Conservation (phyloP, 2,329 filamentous ascomycete genomes). For the Orbilia oligospora region DNA sequence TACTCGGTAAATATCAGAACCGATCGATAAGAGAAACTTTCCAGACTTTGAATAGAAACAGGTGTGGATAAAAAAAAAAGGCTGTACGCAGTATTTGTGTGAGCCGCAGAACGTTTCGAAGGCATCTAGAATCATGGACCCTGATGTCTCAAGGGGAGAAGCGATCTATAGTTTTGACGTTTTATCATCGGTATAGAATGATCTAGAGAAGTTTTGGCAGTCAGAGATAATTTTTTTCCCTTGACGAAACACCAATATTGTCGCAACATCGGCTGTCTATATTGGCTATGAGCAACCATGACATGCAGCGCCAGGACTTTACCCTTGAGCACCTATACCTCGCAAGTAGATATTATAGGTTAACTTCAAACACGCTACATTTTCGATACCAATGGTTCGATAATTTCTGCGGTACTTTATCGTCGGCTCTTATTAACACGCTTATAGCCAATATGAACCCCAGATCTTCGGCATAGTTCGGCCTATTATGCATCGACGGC, state of each 20-base stretch:
- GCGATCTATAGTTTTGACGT: slow-evolving; percentile 20
- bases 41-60: slow-evolving; percentile 4
- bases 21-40: slow-evolving; percentile 17
- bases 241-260: slow-evolving; percentile 32
- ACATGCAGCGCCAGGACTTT: slow-evolving; percentile 45
- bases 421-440: slow-evolving; percentile 55
- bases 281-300: slow-evolving; percentile 38
- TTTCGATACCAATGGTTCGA: slow-evolving; percentile 46
- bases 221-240: neutral
- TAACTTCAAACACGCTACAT: slow-evolving; percentile 30
- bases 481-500: slow-evolving; percentile 58
- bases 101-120: slow-evolving; percentile 27
- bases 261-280: slow-evolving; percentile 45
- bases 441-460: slow-evolving; percentile 60
- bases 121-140: slow-evolving; percentile 24
- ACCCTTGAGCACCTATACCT: slow-evolving; percentile 37
- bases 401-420: slow-evolving; percentile 55
- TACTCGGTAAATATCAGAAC: slow-evolving; percentile 39
- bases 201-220: slow-evolving; percentile 7
- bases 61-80: neutral
- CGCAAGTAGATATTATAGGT: slow-evolving; percentile 35
- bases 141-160: slow-evolving; percentile 16
- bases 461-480: slow-evolving; percentile 60
- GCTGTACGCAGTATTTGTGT: neutral
- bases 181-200: neutral